Conservation (phyloP, 1,284 basidiomycete species). For the Rhodotorula sp. region DNA sequence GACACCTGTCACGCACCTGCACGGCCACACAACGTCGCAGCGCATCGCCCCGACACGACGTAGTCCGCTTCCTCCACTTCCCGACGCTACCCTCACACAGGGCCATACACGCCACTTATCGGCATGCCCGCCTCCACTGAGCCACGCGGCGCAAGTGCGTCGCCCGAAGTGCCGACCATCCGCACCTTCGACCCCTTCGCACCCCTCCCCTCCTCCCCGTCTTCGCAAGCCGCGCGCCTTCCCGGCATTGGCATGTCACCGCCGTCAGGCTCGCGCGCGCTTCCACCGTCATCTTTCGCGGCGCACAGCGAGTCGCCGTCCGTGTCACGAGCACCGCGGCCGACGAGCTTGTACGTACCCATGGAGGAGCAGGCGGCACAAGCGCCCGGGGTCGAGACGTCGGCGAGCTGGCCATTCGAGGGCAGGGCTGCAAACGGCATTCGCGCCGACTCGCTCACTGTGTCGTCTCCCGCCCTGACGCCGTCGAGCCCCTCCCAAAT, state of each 20-base stretch:
- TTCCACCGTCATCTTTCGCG: not conserved
- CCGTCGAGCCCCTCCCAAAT: conserved; percentile 35
- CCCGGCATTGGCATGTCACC: not conserved
- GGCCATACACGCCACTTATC: no score
- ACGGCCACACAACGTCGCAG: no score
- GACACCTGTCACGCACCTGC: no score
- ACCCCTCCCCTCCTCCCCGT: conserved; percentile 12
- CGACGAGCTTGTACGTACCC: conserved; percentile 37
- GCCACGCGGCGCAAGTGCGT: not conserved
- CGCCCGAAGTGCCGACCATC: not conserved
- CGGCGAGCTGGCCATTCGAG: conserved; percentile 35
- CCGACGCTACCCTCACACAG: no score
- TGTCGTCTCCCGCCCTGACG: not conserved
- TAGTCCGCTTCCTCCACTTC: no score
- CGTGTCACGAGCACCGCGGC: conserved; percentile 19
- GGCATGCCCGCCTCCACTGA: no score
- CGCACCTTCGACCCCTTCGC: conserved; percentile 29
- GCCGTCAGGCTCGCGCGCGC: not conserved
- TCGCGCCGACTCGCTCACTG: conserved; percentile 1
- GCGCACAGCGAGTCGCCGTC: conserved; percentile 10
- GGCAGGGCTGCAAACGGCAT: not conserved
- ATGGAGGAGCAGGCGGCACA: conserved; percentile 18
- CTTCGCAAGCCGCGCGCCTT: not conserved
- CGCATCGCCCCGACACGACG: no score
- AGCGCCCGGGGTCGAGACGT: not conserved